Evolutionary conservation across 148 eudicot genomes (phyloP).

Genomic region (Persicaria tinctoria): DNA sequence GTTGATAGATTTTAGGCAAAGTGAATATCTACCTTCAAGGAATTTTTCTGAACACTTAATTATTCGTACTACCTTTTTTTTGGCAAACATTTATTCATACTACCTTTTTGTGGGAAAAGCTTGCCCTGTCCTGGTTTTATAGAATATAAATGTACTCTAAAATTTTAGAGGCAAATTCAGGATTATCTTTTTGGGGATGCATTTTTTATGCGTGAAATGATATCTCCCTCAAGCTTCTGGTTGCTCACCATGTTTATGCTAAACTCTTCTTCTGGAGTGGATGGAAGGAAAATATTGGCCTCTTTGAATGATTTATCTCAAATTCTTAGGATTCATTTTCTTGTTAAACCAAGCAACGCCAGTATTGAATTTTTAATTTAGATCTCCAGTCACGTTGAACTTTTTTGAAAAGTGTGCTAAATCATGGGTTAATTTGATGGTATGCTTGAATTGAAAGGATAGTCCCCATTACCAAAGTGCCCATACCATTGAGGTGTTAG

Average conservation of each 20-base stretch:
- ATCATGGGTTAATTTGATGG: not conserved
- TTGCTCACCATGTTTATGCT: not conserved
- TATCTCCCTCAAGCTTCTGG: not conserved
- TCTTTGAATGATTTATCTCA: not conserved
- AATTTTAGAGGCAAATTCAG: not conserved
- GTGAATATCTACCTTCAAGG: not conserved
- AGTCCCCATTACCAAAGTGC: not conserved
- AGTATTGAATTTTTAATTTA: not conserved
- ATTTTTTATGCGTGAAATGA: not conserved
- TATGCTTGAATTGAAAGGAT: not conserved
- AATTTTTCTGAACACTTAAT: not conserved
- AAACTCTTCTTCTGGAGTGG: not conserved
- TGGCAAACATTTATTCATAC: not conserved
- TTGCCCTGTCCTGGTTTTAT: not conserved
- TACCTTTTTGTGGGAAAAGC: not conserved
- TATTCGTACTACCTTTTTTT: not conserved
- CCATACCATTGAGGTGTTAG: not conserved
- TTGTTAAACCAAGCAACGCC: not conserved
- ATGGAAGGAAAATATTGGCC: not conserved
- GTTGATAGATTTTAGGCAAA: not conserved
- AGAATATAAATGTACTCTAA: not conserved
- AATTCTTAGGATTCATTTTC: not conserved
- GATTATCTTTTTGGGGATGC: not conserved
- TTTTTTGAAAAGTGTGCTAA: too few relatives aligned
- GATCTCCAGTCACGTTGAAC: too few relatives aligned